Base-by-base conservation (phyloP, 257 asterid genomes). In the Solanum sparsipilum region DNA sequence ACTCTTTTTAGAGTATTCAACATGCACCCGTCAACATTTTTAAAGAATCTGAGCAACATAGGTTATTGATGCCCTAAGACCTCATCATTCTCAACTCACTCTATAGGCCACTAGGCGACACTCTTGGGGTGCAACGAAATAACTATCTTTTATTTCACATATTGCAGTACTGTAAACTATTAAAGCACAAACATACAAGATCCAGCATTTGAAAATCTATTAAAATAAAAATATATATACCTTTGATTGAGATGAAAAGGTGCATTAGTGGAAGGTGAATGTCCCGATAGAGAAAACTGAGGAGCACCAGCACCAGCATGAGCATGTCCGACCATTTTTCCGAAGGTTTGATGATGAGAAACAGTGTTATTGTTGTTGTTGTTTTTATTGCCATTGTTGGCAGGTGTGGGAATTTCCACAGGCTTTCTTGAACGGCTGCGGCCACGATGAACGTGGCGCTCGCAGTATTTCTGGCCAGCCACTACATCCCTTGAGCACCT, bases 351-450 rank as follows among this genome's bases (percentile, higher is more conserved):
- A 27, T 79, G 68, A 81, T 79, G 68, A 81, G 41, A 81, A 46
- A 81, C 20, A 81, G 29, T 18, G 7, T 20, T 58, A 5, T 15
- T 74, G 29, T 7, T 39, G 34, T 5, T 29, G 38, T 46, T 79
- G 60, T 39, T 48, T 41, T 46, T 46, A 36, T 76, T 67, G 25
- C 82, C 75, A 41, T 21, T 58, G n/a, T 72, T 85, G 7, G 75
- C 76, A 46, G 94, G 84, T 74, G 96, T 93, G 96, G 98, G 93
- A 89, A 15, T 89, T 95, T 96, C 99, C 99, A 94, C 99, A 93
- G 96, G 97, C 99, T 96, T 97, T 97, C 99, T 97, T 97, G 99
- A 97, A 97, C 99, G 99, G 92, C 94, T 96, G 35, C 94, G 91
- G 78, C 99, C 99, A 5, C 99, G 95, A 89, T 97, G 98, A 91